Percentiles rank a stretch among this genome's conserved stretches.
Conservation (phyloP, 2,329 filamentous ascomycete genomes). For the Aspergillus flavus region DNA sequence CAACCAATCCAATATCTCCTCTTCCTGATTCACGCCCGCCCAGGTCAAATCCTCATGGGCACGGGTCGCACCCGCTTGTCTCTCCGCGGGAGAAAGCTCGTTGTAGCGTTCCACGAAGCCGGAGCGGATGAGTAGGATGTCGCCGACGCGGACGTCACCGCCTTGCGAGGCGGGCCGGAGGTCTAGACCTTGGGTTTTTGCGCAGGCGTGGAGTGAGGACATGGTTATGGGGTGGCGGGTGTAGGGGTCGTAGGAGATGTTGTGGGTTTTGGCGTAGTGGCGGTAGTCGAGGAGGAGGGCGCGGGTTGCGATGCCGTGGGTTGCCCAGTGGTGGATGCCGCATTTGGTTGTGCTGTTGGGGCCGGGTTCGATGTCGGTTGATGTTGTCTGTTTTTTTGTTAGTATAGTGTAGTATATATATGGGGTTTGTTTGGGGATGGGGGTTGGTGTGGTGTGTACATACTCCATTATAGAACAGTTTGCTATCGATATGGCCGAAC, state of each 20-base stretch:
- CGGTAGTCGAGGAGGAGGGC: slow-evolving; percentile 48
- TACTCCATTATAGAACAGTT: slow-evolving; percentile 45
- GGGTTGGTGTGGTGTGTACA: no score
- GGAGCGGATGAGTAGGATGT: slow-evolving; percentile 67
- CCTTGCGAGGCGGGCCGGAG: slow-evolving; percentile 59
- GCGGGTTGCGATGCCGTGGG: slow-evolving; percentile 46
- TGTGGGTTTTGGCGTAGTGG: slow-evolving; percentile 53
- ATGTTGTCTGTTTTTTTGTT: slow-evolving; percentile 30
- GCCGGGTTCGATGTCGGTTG: slow-evolving; percentile 36
- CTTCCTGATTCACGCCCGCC: slow-evolving; percentile 56
- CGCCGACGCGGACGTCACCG: slow-evolving; percentile 60
- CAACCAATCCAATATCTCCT: slow-evolving; percentile 64
- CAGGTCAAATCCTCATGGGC: slow-evolving; percentile 46
- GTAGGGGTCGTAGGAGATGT: slow-evolving; percentile 56
- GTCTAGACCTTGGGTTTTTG: slow-evolving; percentile 61
- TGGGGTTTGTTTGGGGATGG: neutral
- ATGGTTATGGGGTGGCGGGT: slow-evolving; percentile 57
- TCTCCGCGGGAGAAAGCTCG: slow-evolving; percentile 41
- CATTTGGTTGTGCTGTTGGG: slow-evolving; percentile 39
- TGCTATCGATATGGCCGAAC: slow-evolving; percentile 42
- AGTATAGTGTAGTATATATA: no score
- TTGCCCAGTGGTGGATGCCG: slow-evolving; percentile 48
- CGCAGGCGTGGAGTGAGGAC: slow-evolving; percentile 60
- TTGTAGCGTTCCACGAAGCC: slow-evolving; percentile 65
- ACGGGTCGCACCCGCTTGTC: slow-evolving; percentile 34